Conservation (phyloP, 106 monocot species). For the Phalaenopsis aphrodite region DNA sequence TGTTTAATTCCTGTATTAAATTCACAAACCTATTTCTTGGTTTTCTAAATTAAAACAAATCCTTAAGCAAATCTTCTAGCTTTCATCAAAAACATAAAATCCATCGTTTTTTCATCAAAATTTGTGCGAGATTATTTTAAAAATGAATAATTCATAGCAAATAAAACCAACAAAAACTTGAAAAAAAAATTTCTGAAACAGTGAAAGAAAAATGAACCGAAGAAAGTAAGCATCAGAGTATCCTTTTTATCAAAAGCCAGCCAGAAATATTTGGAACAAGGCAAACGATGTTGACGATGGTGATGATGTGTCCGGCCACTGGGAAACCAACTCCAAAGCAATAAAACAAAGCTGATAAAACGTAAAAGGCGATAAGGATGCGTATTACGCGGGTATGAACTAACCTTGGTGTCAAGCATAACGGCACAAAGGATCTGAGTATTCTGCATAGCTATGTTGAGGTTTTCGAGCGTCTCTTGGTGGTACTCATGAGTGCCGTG, state of each 20-base stretch:
- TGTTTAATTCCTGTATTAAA: neutral
- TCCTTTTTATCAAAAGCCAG: neutral
- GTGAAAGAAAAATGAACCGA: neutral
- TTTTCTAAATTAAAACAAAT: neutral
- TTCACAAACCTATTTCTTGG: neutral
- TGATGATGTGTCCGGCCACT: neutral
- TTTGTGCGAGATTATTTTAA: neutral
- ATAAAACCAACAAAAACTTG: neutral
- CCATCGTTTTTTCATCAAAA: neutral
- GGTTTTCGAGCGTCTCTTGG: constrained; percentile 64
- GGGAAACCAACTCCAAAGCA: neutral
- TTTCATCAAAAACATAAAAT: neutral
- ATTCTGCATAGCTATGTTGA: constrained; percentile 52
- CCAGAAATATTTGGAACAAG: neutral
- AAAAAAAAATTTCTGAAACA: neutral
- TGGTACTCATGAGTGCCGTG: constrained; percentile 68
- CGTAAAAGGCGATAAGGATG: neutral
- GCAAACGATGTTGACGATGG: neutral
- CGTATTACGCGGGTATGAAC: neutral
- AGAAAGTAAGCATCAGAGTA: neutral
- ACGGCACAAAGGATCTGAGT: constrained; percentile 64
- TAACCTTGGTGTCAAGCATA: constrained; percentile 76
- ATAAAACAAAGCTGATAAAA: neutral
- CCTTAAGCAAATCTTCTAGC: neutral
- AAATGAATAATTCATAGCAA: neutral